These are phyloP conservation scores for Podospora comata DNA, from an alignment of 495 filamentous ascomycete species.

Conservation along the genomic window DNA sequence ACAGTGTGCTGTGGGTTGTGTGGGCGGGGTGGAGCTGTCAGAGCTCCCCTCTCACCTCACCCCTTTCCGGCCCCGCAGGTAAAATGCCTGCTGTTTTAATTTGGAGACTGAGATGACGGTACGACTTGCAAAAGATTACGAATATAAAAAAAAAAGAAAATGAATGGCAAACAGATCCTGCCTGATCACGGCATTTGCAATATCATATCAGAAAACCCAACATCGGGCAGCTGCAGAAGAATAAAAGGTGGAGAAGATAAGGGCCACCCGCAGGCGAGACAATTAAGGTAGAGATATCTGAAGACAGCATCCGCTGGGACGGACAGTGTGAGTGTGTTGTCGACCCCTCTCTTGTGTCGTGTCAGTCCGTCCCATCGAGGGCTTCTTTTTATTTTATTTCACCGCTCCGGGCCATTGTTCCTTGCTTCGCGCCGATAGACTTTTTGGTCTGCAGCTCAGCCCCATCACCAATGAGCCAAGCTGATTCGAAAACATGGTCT, in stretches of 20 bases:
- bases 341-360: neutral
- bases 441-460: neutral
- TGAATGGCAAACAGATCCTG: neutral
- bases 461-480: neutral
- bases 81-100: neutral
- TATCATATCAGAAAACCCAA: no score
- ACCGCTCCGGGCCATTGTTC: neutral
- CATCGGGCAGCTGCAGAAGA: neutral
- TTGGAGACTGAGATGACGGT: neutral
- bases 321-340: no score
- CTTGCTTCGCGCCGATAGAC: neutral
- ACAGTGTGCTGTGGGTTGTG: conserved; percentile 1
- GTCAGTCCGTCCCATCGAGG: neutral
- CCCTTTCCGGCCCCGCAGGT: conserved; percentile 3
- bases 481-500: neutral
- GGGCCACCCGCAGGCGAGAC: no score
- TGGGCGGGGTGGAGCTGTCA: conserved; percentile 7
- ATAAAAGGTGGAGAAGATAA: neutral
- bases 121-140: neutral
- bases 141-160: neutral
- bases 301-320: no score
- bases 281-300: no score
- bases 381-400: neutral
- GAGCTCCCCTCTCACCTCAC: neutral
- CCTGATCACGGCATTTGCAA: neutral